Base-by-base conservation (phyloP, 1,139 yeast genomes). In the Yamadazyma sp. region DNA sequence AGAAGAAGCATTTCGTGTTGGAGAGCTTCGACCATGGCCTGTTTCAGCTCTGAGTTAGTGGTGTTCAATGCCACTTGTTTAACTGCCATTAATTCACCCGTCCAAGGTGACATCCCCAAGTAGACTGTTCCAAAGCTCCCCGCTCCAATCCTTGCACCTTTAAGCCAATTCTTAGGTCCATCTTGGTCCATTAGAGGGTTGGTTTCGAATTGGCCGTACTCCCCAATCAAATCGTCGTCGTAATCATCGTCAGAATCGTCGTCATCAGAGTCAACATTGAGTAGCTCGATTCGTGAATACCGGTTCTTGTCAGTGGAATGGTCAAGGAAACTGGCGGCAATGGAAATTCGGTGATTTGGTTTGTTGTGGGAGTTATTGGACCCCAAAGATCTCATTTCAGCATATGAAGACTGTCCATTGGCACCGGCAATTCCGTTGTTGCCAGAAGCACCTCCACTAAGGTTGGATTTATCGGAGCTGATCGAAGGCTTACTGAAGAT, bases 21-120 rank as follows among this genome's bases (percentile, higher is more conserved):
- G 44, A 87, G 60, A 1, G 96, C 95, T 45, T 86, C 94, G 17
- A 86, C 77, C 86, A 91, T 84, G 5, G 64, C 69, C 59, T 56
- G 71, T 63, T 67, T 84, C 69, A 55, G 73, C 44, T 67, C 75
- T 55, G 55, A 61, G 49, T 53, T 61, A 43, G 66, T 75, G 39
- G 59, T 64, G 1, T 87, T 83, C 16, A 89, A 60, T 32, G 84
- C 84, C 0, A 92, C 96, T 58, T 91, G 97, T 55, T 92, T 92
- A 11, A 92, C 96, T 0, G 98, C 98, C 96, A 92, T 88, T 40
- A 92, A 69, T 56, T 89, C 98, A 32, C 98, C 98, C 0, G 96
- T 89, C 33, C 83, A 66, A 1, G 96, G 87, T 56, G 89, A 88
- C 83, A 92, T 82, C 1, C 97, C 98, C 32, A 92, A 69, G 49